Percentiles rank a stretch among this genome's conserved stretches.
phyloP scores from a whole-genome alignment of 495 filamentous ascomycete species.

The Parmelia sp. region DNA sequence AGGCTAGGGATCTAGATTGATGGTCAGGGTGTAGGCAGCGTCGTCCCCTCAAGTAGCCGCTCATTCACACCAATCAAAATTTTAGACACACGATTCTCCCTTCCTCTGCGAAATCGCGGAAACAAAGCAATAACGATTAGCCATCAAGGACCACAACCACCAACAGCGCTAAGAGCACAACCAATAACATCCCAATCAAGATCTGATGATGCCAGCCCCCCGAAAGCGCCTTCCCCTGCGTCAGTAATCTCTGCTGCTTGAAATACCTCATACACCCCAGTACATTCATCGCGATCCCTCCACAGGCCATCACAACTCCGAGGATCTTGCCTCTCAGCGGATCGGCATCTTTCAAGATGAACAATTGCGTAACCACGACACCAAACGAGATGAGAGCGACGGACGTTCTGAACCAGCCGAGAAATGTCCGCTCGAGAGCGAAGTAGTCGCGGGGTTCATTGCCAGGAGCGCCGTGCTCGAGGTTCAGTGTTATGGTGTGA shows the following conservation, averaged over 20 bases:
- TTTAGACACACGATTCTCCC: no score
- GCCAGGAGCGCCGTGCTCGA: conserved; percentile 6
- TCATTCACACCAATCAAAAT: no score
- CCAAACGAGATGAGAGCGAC: conserved; percentile 19
- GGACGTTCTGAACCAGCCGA: conserved; percentile 23
- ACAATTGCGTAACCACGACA: conserved; percentile 22
- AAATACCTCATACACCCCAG: conserved; percentile 25
- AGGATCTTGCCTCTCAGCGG: conserved; percentile 14
- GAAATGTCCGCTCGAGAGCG: conserved; percentile 25
- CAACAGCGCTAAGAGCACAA: conserved; percentile 3
- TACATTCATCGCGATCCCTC: conserved; percentile 12
- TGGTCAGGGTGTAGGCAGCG: neutral
- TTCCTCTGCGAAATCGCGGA: neutral
- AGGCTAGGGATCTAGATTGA: neutral
- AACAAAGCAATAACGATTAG: neutral
- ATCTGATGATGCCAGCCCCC: conserved; percentile 10
- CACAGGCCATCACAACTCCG: conserved; percentile 12
- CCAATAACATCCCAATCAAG: neutral
- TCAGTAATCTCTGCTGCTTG: conserved; percentile 17
- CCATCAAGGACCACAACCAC: conserved; percentile 10
- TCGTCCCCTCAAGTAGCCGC: no score
- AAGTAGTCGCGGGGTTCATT: conserved; percentile 26
- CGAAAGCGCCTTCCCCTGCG: conserved; percentile 8
- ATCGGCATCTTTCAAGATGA: conserved; percentile 13
- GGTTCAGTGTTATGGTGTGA: conserved; percentile 15